A percentile compares a stretch with the other conserved stretches of the same genome.
Conservation (phyloP, 169 alveolate species). For the Plasmodium fragile region DNA sequence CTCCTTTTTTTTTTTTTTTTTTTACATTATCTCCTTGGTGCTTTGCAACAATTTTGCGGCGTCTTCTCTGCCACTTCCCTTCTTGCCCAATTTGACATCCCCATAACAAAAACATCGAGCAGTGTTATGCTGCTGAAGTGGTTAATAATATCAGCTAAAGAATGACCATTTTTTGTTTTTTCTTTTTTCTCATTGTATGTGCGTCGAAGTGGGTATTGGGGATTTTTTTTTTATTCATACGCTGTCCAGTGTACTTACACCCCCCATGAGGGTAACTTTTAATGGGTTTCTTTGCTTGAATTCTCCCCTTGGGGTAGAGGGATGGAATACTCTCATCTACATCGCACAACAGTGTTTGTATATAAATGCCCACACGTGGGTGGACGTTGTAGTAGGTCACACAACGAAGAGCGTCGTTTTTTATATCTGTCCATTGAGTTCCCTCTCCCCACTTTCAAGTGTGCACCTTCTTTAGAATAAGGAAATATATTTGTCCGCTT, state of each 20-base stretch:
- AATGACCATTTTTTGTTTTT: neutral
- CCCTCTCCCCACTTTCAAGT: neutral
- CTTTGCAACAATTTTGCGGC: neutral
- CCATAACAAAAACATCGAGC: neutral
- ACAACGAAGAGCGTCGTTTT: neutral
- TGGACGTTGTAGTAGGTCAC: neutral
- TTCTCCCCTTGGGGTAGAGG: neutral
- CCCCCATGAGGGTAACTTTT: neutral
- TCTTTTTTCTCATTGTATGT: neutral
- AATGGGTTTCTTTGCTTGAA: neutral
- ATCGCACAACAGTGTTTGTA: neutral
- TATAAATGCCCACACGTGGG: neutral
- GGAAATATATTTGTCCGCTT: neutral
- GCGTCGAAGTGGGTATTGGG: neutral
- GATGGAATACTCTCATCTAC: neutral
- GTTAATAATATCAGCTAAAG: neutral
- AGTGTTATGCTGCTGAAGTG: neutral
- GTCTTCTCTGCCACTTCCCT: neutral
- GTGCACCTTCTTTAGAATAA: neutral
- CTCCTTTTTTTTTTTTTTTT: neutral
- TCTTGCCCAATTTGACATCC: neutral
- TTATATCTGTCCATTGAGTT: neutral
- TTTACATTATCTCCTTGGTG: neutral
- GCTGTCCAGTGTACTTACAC: neutral
- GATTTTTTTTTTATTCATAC: neutral